phyloP scores from a whole-genome alignment of 2,329 filamentous ascomycete genomes.

The Ophiostoma sp. region DNA sequence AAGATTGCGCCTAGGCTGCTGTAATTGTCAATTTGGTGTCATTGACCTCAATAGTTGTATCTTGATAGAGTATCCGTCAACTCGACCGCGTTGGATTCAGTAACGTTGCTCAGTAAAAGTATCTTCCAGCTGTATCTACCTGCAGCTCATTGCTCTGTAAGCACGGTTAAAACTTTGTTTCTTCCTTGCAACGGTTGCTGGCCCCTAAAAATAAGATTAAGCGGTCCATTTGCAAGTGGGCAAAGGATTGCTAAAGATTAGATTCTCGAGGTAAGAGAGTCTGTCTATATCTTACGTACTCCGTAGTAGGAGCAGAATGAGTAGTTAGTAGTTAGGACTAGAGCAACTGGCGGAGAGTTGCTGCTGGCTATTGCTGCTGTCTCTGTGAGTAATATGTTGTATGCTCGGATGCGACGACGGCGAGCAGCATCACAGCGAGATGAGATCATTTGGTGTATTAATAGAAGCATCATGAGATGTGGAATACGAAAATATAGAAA shows the following conservation, averaged over 20 bases:
- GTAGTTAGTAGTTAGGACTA: no score
- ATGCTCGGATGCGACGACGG: background rate
- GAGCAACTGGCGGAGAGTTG: no score
- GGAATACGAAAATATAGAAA: background rate
- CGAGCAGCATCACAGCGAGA: background rate
- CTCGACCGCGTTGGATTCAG: no score
- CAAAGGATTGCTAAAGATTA: background rate
- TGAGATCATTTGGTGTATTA: background rate
- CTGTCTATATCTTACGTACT: no score
- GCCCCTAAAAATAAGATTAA: background rate
- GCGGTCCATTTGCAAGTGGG: background rate
- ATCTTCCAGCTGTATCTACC: no score
- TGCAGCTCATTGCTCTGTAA: no score
- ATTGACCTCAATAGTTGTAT: no score
- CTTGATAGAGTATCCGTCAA: background rate
- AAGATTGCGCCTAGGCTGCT: background rate
- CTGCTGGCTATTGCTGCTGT: background rate
- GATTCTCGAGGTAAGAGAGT: no score
- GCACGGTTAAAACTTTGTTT: no score
- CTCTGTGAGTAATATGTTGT: background rate
- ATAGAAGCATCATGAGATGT: no score
- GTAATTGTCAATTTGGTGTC: background rate
- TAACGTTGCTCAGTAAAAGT: no score
- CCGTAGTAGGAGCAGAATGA: no score
- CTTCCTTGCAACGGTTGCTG: background rate